phyloP scores from a whole-genome alignment of 257 asterid species.

The Penstemon newberryi region DNA sequence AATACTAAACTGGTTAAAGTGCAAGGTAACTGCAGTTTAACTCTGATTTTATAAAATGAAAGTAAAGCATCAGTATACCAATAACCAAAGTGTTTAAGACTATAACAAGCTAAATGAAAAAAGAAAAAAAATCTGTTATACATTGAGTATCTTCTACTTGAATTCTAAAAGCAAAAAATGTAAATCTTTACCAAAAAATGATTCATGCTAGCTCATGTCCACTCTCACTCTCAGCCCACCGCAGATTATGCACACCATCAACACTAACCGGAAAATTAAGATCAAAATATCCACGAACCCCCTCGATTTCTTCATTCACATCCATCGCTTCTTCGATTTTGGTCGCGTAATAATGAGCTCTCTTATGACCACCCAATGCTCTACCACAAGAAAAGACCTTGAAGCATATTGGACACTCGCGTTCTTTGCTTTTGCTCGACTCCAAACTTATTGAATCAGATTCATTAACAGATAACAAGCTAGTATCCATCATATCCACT shows the following conservation, averaged over 20 bases:
- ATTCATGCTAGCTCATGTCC: constrained; percentile 20
- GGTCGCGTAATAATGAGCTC: constrained; percentile 55
- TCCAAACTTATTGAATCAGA: constrained; percentile 14
- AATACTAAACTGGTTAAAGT: neutral
- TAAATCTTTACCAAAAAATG: constrained; percentile 17
- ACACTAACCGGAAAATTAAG: constrained; percentile 45
- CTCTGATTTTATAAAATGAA: too few species aligned
- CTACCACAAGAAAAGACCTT: constrained; percentile 74
- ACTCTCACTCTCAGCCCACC: constrained; percentile 43
- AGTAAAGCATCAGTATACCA: neutral
- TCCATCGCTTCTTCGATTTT: constrained; percentile 31
- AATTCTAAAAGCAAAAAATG: neutral
- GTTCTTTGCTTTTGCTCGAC: constrained; percentile 34
- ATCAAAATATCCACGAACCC: constrained; percentile 32
- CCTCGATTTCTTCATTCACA: constrained; percentile 33
- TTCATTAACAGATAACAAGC: too few species aligned
- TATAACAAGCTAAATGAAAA: constrained; percentile 14
- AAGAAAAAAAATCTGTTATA: constrained; percentile 11
- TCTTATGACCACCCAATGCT: constrained; percentile 87
- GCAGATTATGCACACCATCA: constrained; percentile 33
- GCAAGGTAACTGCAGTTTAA: too few species aligned
- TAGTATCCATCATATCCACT: neutral
- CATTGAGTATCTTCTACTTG: constrained; percentile 12
- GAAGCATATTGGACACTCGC: constrained; percentile 56
- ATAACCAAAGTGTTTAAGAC: neutral